These are phyloP conservation scores for Phytopythium litorale DNA, from an alignment of 352 stramenopile species.

Conservation along the genomic window DNA sequence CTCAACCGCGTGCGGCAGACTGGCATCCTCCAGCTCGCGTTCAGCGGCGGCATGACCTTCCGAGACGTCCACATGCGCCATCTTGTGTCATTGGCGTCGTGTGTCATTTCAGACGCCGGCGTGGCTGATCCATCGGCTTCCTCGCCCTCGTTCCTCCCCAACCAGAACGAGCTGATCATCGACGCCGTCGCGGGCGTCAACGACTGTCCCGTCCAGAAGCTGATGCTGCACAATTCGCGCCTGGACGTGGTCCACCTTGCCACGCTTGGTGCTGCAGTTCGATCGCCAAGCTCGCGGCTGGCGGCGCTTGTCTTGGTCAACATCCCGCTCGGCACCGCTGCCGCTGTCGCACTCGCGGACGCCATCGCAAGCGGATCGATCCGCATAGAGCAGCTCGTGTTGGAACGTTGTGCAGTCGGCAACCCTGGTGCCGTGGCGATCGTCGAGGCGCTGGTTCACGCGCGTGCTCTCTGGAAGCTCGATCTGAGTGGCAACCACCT, in stretches of 20 bases:
- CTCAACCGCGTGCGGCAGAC: conserved; percentile 63
- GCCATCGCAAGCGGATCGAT: conserved; percentile 40
- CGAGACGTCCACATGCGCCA: conserved; percentile 46
- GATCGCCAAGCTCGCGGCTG: conserved; percentile 17
- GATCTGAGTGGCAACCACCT: conserved; percentile 70
- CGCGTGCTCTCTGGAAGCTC: conserved; percentile 61
- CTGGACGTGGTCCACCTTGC: conserved; percentile 30
- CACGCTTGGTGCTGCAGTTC: conserved; percentile 31
- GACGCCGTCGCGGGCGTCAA: conserved; percentile 30
- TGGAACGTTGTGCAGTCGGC: conserved; percentile 59
- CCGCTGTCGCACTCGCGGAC: conserved; percentile 41
- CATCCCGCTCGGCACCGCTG: conserved; percentile 26
- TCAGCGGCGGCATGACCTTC: conserved; percentile 38
- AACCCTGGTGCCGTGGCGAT: conserved; percentile 44
- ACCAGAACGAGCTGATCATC: conserved; percentile 50
- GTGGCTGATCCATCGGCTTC: conserved; percentile 4
- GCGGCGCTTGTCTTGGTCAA: conserved; percentile 65
- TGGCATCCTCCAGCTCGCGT: conserved; percentile 61
- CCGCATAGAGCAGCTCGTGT: conserved; percentile 64
- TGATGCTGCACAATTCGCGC: conserved; percentile 68
- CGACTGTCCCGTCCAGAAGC: conserved; percentile 40
- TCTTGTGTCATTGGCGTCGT: conserved; percentile 50
- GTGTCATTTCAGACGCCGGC: conserved; percentile 51
- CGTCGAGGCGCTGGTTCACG: conserved; percentile 42
- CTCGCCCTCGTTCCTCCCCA: conserved; percentile 6